A percentile compares a stretch with the other conserved stretches of the same genome.
Conservation (phyloP, 225 moss, liverwort and hornwort genomes). For the Pleurozium schreberi region DNA sequence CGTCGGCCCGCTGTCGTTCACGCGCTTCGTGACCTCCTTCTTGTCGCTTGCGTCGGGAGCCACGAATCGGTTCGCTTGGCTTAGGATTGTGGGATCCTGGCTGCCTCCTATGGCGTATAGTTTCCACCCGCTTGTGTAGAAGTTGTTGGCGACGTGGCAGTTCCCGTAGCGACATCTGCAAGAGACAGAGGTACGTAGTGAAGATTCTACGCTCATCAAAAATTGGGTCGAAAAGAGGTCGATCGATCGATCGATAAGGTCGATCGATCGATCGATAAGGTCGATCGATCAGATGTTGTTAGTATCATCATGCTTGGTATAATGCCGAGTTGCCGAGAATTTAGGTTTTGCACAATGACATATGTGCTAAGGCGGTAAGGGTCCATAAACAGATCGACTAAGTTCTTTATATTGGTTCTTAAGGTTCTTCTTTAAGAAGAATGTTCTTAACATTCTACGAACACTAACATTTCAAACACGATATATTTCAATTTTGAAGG, state of each 20-base stretch:
- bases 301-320: not conserved
- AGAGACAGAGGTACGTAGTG: not conserved
- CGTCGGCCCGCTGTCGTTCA: conserved; percentile 14
- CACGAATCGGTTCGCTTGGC: conserved; percentile 17
- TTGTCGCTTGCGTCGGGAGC: not conserved
- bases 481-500: not conserved
- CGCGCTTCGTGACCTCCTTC: conserved; percentile 13
- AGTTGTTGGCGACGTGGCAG: conserved; percentile 39
- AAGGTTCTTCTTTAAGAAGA: too few relatives aligned
- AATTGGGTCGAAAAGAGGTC: not conserved
- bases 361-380: not conserved
- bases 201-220: not conserved
- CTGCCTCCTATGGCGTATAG: conserved; percentile 41
- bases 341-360: not conserved
- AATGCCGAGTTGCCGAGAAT: not conserved
- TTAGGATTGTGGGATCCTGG: conserved; percentile 24
- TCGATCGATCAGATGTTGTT: not conserved
- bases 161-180: conserved; percentile 32
- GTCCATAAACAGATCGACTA: not conserved
- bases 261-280: not conserved
- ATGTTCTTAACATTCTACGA: not conserved
- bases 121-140: conserved; percentile 26
- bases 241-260: not conserved
- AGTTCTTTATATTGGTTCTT: too few relatives aligned
- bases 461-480: not conserved